Conservation (phyloP, 768 basidiomycete genomes). For the Udeniomyces megalosporus region DNA sequence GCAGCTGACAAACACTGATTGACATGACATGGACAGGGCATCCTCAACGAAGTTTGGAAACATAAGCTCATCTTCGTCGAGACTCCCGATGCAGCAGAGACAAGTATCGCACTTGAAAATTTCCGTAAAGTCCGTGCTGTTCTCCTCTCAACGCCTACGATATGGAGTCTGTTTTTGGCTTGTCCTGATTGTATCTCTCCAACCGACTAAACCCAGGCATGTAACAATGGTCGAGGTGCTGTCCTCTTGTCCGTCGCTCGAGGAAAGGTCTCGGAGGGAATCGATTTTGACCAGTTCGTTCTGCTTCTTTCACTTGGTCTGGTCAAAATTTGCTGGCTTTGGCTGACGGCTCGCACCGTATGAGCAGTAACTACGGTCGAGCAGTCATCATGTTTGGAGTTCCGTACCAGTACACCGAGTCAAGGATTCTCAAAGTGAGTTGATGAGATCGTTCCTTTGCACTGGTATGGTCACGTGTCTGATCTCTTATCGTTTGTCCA, state of each 20-base stretch:
- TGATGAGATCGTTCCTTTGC: neutral
- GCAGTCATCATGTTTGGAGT: slow-evolving; percentile 99
- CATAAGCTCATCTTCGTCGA: slow-evolving; percentile 98
- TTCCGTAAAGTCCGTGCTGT: slow-evolving; percentile 60
- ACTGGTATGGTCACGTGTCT: neutral
- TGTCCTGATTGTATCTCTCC: neutral
- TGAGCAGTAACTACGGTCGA: slow-evolving; percentile 66
- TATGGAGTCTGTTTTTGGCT: neutral
- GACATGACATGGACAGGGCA: too few species aligned
- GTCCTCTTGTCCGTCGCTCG: slow-evolving; percentile 91
- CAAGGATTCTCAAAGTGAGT: slow-evolving; percentile 65
- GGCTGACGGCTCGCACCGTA: neutral
- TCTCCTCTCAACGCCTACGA: too few species aligned
- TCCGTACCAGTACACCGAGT: slow-evolving; percentile 96
- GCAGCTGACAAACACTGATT: too few species aligned
- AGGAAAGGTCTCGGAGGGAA: slow-evolving; percentile 99
- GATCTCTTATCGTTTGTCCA: neutral
- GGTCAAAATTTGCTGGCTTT: too few species aligned
- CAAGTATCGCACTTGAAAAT: slow-evolving; percentile 92
- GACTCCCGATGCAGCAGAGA: slow-evolving; percentile 97
- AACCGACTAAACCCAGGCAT: too few species aligned
- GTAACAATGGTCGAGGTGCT: slow-evolving; percentile 94
- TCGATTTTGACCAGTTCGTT: slow-evolving; percentile 81
- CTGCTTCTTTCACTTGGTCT: neutral
- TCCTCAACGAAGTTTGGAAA: slow-evolving; percentile 98